Evolutionary conservation across 2,329 filamentous ascomycete genomes (phyloP).

Genomic region (Scolecobasidium constrictum): DNA sequence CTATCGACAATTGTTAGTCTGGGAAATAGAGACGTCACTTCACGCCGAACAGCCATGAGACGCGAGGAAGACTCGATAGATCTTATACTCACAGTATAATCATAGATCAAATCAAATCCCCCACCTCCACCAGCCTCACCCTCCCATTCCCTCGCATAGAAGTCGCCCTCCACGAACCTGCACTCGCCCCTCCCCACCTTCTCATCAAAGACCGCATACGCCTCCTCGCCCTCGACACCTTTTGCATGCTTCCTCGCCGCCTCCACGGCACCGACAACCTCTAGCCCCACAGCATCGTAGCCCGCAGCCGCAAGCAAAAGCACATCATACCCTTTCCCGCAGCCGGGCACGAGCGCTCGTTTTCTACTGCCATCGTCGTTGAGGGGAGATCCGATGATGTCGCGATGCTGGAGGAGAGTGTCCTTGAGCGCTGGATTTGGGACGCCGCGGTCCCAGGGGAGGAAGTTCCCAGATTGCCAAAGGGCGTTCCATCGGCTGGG

Average conservation of each 20-base stretch:
- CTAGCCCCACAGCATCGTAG: conserved; percentile 67
- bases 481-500: conserved; percentile 41
- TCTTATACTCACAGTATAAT: conserved; percentile 47
- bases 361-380: conserved; percentile 8
- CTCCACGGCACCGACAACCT: conserved; percentile 42
- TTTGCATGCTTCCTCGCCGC: conserved; percentile 28
- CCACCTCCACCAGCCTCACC: conserved; percentile 22
- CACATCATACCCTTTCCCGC: conserved; percentile 73
- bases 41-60: no score
- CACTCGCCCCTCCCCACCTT: conserved; percentile 38
- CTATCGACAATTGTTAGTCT: no score
- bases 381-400: conserved; percentile 25
- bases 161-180: conserved; percentile 52
- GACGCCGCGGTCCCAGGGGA: conserved; percentile 51
- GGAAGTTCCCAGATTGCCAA: conserved; percentile 39
- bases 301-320: conserved; percentile 63
- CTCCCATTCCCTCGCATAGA: conserved; percentile 52
- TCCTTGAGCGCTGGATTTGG: conserved; percentile 48
- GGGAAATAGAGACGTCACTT: no score
- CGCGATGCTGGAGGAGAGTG: conserved; percentile 29
- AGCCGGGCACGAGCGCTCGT: conserved; percentile 64
- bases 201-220: conserved; percentile 32
- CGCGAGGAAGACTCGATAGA: no score
- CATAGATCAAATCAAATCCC: conserved; percentile 55
- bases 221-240: conserved; percentile 25